Percentiles rank a stretch among this genome's conserved stretches.
phyloP scores from a whole-genome alignment of 768 basidiomycete genomes.

The Kwoniella dejecticola region DNA sequence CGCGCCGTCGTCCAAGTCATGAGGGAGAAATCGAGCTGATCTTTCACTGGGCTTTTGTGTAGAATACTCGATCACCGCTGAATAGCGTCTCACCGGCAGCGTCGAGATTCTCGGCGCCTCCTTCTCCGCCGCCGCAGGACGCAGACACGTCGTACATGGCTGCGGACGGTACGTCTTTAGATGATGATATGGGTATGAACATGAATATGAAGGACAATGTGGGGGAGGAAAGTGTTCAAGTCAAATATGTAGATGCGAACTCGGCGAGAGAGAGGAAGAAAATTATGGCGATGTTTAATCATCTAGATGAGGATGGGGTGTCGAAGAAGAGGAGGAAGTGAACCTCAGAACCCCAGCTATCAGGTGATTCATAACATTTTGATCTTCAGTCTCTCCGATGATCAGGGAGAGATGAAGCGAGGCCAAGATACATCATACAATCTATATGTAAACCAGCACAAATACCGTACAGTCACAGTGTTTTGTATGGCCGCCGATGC shows the following conservation, averaged over 20 bases:
- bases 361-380: background rate
- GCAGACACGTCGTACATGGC: background rate
- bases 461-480: no score
- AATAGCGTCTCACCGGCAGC: constrained; percentile 17
- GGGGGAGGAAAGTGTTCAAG: constrained; percentile 44
- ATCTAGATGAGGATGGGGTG: constrained; percentile 3
- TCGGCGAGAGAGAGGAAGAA: constrained; percentile 46
- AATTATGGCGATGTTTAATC: constrained; percentile 40
- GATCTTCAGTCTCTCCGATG: no score
- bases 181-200: constrained; percentile 5
- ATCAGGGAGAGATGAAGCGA: background rate
- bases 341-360: no score
- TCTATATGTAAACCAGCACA: no score
- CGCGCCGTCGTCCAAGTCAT: no score
- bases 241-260: constrained; percentile 43
- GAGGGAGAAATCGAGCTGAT: no score
- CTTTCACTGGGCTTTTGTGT: background rate
- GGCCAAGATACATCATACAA: no score
- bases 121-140: background rate
- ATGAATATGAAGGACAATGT: background rate
- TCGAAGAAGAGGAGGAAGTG: constrained; percentile 11
- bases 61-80: constrained; percentile 15
- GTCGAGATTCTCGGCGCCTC: constrained; percentile 8
- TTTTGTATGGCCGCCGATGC: no score
- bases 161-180: constrained; percentile 7